A percentile compares a stretch with the other conserved stretches of the same genome.
These are phyloP conservation scores for Vigna angularis DNA, from an alignment of 306 rosid genomes.

Conservation along the genomic window DNA sequence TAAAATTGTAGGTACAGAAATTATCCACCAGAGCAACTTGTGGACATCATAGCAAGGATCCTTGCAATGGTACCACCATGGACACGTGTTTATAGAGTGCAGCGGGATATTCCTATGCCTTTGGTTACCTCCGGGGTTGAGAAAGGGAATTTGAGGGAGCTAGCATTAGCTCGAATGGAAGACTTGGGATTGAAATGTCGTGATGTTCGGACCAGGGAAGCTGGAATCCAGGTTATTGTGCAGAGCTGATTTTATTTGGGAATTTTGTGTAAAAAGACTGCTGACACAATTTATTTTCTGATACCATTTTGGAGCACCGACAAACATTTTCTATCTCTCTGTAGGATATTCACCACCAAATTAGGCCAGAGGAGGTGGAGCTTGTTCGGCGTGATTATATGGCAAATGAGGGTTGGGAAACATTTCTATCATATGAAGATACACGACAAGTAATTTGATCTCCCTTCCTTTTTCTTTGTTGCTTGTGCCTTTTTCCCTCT, in stretches of 20 bases:
- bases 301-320: constrained; percentile 18
- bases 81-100: constrained; percentile 99
- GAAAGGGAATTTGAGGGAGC: constrained; percentile 95
- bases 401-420: constrained; percentile 99
- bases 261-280: constrained; percentile 20
- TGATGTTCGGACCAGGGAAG: constrained; percentile 97
- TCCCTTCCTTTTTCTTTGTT: constrained; percentile 7
- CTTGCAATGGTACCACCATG: constrained; percentile 98
- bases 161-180: constrained; percentile 97
- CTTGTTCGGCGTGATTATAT: constrained; percentile 92
- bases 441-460: constrained; percentile 71
- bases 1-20: constrained; percentile 82
- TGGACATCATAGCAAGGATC: constrained; percentile 93
- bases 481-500: constrained; percentile 1
- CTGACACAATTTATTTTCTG: constrained; percentile 8
- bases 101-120: constrained; percentile 99
- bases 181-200: constrained; percentile 97
- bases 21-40: constrained; percentile 98
- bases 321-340: constrained; percentile 33
- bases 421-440: constrained; percentile 95
- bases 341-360: constrained; percentile 95
- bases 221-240: constrained; percentile 88
- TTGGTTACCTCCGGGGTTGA: constrained; percentile 97
- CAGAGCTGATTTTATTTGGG: constrained; percentile 28
- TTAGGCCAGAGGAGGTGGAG: constrained; percentile 94